phyloP scores from a whole-genome alignment of 345 rosid genomes.

The Jatropha curcas region DNA sequence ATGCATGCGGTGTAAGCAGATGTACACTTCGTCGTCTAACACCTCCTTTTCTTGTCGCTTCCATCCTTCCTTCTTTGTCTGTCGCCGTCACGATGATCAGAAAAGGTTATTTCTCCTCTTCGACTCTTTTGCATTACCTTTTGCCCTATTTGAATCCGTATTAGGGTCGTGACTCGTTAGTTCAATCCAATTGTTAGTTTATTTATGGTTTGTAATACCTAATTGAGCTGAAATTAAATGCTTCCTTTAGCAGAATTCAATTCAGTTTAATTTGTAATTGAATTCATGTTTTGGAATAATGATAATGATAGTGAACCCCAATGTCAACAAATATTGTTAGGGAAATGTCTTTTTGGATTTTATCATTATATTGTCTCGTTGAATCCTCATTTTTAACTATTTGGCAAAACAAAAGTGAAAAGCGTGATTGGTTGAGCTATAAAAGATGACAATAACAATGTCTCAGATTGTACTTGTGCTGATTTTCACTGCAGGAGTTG shows the following conservation, averaged over 20 bases:
- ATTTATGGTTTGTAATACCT: neutral
- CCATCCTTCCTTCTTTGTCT: constrained; percentile 86
- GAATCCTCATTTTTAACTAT: neutral
- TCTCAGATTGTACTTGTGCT: neutral
- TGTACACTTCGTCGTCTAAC: constrained; percentile 58
- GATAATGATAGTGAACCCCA: neutral
- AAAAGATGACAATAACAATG: neutral
- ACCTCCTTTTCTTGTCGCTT: constrained; percentile 69
- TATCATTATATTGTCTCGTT: no score
- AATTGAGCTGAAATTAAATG: no score
- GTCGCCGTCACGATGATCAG: constrained; percentile 98
- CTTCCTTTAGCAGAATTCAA: no score
- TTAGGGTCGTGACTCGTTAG: neutral
- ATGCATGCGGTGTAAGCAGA: constrained; percentile 68
- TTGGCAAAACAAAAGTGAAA: neutral
- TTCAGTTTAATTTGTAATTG: neutral
- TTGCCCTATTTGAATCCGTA: neutral
- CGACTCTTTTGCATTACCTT: neutral
- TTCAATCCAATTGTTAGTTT: neutral
- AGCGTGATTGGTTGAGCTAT: neutral
- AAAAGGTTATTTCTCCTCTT: constrained; percentile 53
- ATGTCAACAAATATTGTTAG: neutral
- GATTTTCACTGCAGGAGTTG: neutral
- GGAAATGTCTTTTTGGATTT: neutral
- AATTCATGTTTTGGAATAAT: neutral